phyloP scores from a whole-genome alignment of 257 asterid genomes.

The Solanum peruvianum region DNA sequence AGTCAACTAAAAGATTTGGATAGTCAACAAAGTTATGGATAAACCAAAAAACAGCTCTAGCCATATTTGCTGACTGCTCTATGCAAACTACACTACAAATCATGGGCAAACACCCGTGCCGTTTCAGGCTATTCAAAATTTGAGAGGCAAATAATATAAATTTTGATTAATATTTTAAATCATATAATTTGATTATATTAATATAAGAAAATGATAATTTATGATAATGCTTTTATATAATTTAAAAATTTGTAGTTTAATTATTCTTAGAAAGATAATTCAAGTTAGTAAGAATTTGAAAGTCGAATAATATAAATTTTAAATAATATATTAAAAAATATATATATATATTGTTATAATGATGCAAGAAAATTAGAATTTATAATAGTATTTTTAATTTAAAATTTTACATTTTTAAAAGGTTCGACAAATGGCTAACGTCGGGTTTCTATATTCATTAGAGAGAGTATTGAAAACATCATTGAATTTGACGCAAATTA shows the following conservation, averaged over 20 bases:
- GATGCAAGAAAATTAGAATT: background rate
- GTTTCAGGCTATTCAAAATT: background rate
- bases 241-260: too few species aligned
- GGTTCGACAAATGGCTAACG: background rate
- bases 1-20: background rate
- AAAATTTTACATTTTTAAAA: too few species aligned
- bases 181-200: accelerated
- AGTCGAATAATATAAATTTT: too few species aligned
- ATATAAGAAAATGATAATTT: too few species aligned
- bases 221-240: too few species aligned
- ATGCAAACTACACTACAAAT: background rate
- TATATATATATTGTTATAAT: too few species aligned
- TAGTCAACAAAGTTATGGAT: background rate
- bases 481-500: accelerated
- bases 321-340: too few species aligned
- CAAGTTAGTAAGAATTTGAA: too few species aligned
- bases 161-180: too few species aligned
- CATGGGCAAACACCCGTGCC: background rate
- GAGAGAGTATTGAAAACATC: background rate
- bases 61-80: background rate
- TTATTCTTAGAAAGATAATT: too few species aligned
- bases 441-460: too few species aligned
- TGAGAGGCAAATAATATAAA: too few species aligned
- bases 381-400: background rate
- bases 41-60: background rate